Evolutionary conservation across 2,329 filamentous ascomycete species (phyloP), one percentile per base, ranked within the genome.

Genomic region (Trichoderma sp.): DNA sequence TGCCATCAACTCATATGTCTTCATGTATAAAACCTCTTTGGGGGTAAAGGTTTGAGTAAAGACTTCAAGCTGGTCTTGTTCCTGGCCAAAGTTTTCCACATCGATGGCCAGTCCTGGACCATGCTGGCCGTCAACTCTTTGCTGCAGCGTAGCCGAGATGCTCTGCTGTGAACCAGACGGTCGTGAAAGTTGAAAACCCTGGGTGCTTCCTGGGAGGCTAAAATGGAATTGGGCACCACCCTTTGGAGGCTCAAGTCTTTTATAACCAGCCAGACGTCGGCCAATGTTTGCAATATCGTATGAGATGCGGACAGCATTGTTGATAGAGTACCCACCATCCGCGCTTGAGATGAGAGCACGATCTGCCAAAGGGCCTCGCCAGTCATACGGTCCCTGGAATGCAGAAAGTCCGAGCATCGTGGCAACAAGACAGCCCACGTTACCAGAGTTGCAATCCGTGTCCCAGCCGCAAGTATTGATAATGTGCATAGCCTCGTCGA

Each of bases 361-460:
- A 72, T 82, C 80, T 2, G 78, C 79, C 17, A 82, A 32, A 0
- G 81, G 81, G 0, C 79, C 79, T 11, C 77, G 73, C 81, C 81
- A 82, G 71, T 82, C 80, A 28, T 32, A 34, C 0, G 71, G 70
- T 3, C 72, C 73, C 0, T 79, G 74, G 59, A 81, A 79, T 0
- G 74, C 78, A 1, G 63, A 20, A 2, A 81, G 64, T 4, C 81
- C 80, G 26, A 79, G 76, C 76, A 82, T 81, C 36, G 81, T 75
- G 6, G 77, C 80, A 1, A 82, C 75, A 1, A 82, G 74, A 39
- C 81, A 82, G 1, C 76, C 81, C 11, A 82, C 71, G 57, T 82
- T 82, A 1, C 81, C 81, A 3, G 80, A 79, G 61, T 82, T 82
- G 74, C 80, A 82, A 70, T 82, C 80, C 1, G 81, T 82, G 72